phyloP scores from a whole-genome alignment of 441 rosid species.

The Populus hybrid region DNA sequence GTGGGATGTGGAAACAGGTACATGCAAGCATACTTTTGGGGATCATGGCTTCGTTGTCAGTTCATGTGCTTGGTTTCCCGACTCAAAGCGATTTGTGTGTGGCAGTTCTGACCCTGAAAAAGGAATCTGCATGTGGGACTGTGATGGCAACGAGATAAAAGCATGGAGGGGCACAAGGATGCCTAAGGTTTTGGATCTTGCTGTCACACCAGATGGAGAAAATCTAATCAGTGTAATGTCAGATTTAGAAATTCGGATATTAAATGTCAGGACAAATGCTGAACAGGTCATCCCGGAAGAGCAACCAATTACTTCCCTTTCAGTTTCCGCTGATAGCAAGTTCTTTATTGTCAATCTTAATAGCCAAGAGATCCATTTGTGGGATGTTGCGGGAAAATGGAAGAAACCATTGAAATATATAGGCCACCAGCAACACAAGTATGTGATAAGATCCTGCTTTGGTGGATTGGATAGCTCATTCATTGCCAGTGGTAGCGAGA shows the following conservation, averaged over 20 bases:
- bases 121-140: slow-evolving; percentile 86
- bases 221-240: slow-evolving; percentile 58
- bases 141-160: slow-evolving; percentile 75
- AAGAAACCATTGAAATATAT: slow-evolving; percentile 48
- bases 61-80: slow-evolving; percentile 97
- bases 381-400: slow-evolving; percentile 81
- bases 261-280: slow-evolving; percentile 56
- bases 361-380: slow-evolving; percentile 84
- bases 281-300: slow-evolving; percentile 66
- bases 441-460: slow-evolving; percentile 89
- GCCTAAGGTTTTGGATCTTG: slow-evolving; percentile 83
- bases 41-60: slow-evolving; percentile 72
- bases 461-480: slow-evolving; percentile 76
- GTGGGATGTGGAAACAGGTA: slow-evolving; percentile 92
- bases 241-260: slow-evolving; percentile 60
- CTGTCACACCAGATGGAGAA: slow-evolving; percentile 76
- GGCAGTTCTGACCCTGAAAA: slow-evolving; percentile 83
- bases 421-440: slow-evolving; percentile 76
- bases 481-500: slow-evolving; percentile 93
- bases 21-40: slow-evolving; percentile 82
- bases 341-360: slow-evolving; percentile 76
- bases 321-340: slow-evolving; percentile 62
- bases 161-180: slow-evolving; percentile 78
- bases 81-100: slow-evolving; percentile 80
- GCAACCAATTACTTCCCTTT: slow-evolving; percentile 70